Evolutionary conservation across 768 basidiomycete species (phyloP).

Genomic region (Nidula microcarpa): DNA sequence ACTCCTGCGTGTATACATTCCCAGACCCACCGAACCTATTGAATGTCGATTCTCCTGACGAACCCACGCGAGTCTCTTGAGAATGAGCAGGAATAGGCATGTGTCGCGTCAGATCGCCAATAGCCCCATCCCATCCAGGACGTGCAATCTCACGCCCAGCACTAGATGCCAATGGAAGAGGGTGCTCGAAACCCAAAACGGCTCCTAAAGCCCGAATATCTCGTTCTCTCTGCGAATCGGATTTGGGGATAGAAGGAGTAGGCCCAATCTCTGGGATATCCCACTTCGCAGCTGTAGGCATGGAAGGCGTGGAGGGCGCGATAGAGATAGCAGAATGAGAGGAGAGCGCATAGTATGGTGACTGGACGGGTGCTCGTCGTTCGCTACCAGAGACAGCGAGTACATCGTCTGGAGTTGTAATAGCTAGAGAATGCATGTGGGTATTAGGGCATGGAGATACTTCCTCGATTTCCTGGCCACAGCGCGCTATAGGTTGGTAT

Average conservation of each 20-base stretch:
- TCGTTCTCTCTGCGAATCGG: conserved; percentile 40
- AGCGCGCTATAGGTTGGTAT: no score
- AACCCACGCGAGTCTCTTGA: no score
- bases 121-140: no score
- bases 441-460: conserved; percentile 2
- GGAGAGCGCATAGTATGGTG: conserved; percentile 58
- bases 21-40: no score
- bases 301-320: not conserved
- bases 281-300: no score
- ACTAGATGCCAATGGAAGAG: no score
- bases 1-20: no score
- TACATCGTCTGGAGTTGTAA: not conserved
- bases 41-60: no score
- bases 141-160: no score
- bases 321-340: conserved; percentile 53
- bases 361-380: conserved; percentile 66
- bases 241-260: conserved; percentile 14
- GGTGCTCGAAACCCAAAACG: conserved; percentile 24
- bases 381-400: conserved; percentile 18
- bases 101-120: no score
- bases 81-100: no score
- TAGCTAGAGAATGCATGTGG: conserved; percentile 5
- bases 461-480: no score
- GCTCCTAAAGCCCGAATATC: conserved; percentile 32
- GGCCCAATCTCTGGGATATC: not conserved